Evolutionary conservation across 208 protist species (phyloP), one percentile per base, ranked within the genome.

Genomic region (Tritrichomonas musculus): DNA sequence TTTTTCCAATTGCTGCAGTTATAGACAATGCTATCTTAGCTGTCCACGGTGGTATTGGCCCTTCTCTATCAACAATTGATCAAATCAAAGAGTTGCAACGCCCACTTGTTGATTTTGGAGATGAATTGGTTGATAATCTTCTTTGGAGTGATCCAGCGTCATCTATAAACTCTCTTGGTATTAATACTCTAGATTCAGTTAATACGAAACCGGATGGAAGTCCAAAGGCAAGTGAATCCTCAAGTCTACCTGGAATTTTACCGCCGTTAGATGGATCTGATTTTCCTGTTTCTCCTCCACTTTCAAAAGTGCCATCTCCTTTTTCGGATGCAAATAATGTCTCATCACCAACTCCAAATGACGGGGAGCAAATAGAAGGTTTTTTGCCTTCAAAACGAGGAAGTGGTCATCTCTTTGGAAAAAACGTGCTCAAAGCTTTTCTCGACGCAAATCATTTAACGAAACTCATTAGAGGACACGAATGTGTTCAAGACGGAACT

Each of bases 21-120:
- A 49, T 84, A n/a, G 44, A 84, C 73, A 3, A 84, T 33, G 53
- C 20, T 9, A 47, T 47, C 4, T 22, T 84, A 27, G 36, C 41
- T n/a, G 73, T 53, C n/a, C 73, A 84, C 25, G 73, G 73, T 25
- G 73, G 73, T 25, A 84, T 84, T 53, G 73, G 73, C 13, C 73
- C 73, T 8, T 53, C 22, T 53, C n/a, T 84, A 1, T 25, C 11
- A 33, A 53, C 49, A 53, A 53, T 84, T n/a, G 44, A 53, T 39
- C 73, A 84, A 84, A 30, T 84, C 13, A 27, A 49, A n/a, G 8
- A 11, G 33, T 53, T 84, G 4, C 33, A 84, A 53, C 5, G 73
- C 5, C 73, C 73, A 84, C 49, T 84, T 53, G n/a, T 25, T 33
- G 73, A 84, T 53, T 84, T 84, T 53, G 36, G 41, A 33, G 20